A percentile compares a stretch with the other conserved stretches of the same genome.
phyloP scores from a whole-genome alignment of 257 asterid species.

The Solanum habrochaites region DNA sequence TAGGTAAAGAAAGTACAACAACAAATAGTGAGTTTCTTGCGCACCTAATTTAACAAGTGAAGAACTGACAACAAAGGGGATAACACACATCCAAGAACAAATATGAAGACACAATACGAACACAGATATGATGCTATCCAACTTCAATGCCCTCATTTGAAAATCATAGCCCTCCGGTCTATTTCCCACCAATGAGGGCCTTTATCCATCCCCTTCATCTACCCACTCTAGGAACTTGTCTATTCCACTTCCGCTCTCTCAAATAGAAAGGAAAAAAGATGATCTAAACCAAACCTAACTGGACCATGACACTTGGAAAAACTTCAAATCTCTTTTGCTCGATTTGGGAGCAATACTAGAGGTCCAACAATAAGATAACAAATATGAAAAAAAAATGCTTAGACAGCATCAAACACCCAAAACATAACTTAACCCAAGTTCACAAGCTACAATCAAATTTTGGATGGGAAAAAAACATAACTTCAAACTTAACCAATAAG shows the following conservation, averaged over 20 bases:
- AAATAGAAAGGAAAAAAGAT: not conserved
- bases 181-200: not conserved
- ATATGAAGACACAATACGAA: not conserved
- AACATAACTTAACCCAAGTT: not conserved
- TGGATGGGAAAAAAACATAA: not conserved
- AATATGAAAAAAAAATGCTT: not conserved
- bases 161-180: not conserved
- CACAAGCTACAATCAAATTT: not conserved
- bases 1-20: not conserved
- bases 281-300: not conserved
- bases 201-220: not conserved
- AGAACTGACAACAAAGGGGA: not conserved
- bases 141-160: not conserved
- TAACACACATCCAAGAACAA: not conserved
- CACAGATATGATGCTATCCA: not conserved
- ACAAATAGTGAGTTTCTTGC: not conserved
- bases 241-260: not conserved
- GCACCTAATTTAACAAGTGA: not conserved
- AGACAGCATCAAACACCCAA: not conserved
- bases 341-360: not conserved
- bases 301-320: not conserved
- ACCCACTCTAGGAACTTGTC: not conserved
- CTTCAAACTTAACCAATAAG: not conserved
- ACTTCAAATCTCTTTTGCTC: not conserved
- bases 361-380: not conserved